Evolutionary conservation across 2,329 filamentous ascomycete species (phyloP), one percentile per base, ranked within the genome.

Genomic region (Clarireedia sp.): DNA sequence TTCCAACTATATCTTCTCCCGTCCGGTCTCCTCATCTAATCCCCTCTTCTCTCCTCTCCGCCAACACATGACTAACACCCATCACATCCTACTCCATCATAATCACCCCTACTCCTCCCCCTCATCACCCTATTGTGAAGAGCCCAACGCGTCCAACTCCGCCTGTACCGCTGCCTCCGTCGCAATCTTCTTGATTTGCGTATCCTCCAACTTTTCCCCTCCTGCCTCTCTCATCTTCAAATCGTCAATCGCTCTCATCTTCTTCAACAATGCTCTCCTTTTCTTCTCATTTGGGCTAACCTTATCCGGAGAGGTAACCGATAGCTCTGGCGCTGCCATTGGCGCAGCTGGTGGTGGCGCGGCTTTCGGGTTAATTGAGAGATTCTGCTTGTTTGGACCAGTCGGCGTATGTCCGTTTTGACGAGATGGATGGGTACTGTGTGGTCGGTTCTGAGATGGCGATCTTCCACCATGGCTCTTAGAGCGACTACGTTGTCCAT

Each of bases 151-250:
- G 33, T 87, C 81, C 57, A 99, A 75, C 74, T 99, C 94, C 73
- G 87, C 89, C 59, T 91, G 78, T 57, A 99, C 92, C 16, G 80
- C 74, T 48, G 84, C 77, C 75, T 97, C 95, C 21, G 90, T 97
- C 55, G 83, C 81, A 65, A 99, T 99, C 81, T 99, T 99, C 79
- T 96, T 95, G 73, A 99, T 84, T 75, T 99, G 94, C 33, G 94
- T 99, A 68, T 96, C 92, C 75, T 99, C 94, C 58, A 99, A 76
- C 78, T 96, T 97, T 78, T 99, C 94, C 5, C 92, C 92, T 36
- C 87, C 86, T 2, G 92, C 94, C 63, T 91, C 84, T 55, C 94
- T 84, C 91, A 97, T 96, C 78, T 97, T 96, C 59, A 99, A 76
- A 70, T 99, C 94, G 69, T 99, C 94, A 68, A 99, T 99, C 10